phyloP scores from a whole-genome alignment of 345 rosid species.

The Populus ilicifolia region DNA sequence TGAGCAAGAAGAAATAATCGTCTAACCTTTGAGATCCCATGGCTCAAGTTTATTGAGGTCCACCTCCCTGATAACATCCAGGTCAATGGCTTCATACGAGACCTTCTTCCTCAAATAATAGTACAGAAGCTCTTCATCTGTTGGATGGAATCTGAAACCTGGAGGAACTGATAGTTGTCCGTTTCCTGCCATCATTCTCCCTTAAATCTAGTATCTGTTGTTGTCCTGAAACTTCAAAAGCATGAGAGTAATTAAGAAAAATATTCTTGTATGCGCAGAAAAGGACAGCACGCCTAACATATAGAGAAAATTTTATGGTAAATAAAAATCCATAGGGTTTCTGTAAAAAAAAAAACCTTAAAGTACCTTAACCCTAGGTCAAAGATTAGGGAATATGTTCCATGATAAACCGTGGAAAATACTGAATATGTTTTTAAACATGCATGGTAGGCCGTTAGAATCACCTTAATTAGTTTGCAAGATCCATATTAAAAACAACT shows the following conservation, averaged over 20 bases:
- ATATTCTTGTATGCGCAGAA: neutral
- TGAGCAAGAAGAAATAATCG: too few species aligned
- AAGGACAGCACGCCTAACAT: neutral
- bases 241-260: neutral
- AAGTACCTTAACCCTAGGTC: neutral
- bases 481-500: neutral
- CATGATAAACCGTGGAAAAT: neutral
- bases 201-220: neutral
- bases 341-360: neutral
- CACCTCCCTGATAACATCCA: conserved; percentile 89
- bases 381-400: neutral
- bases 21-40: conserved; percentile 93
- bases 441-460: neutral
- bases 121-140: conserved; percentile 90
- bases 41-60: conserved; percentile 99
- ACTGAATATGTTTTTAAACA: neutral
- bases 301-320: neutral
- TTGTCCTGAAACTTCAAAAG: conserved; percentile 1
- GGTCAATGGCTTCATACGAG: conserved; percentile 87
- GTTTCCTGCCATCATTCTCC: conserved; percentile 54
- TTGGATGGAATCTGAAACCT: conserved; percentile 93
- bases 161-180: conserved; percentile 87
- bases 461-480: neutral
- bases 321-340: neutral
- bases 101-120: conserved; percentile 94